These are phyloP conservation scores for Magnusiomyces fungicola DNA, from an alignment of 1,139 yeast species.

Conservation along the genomic window DNA sequence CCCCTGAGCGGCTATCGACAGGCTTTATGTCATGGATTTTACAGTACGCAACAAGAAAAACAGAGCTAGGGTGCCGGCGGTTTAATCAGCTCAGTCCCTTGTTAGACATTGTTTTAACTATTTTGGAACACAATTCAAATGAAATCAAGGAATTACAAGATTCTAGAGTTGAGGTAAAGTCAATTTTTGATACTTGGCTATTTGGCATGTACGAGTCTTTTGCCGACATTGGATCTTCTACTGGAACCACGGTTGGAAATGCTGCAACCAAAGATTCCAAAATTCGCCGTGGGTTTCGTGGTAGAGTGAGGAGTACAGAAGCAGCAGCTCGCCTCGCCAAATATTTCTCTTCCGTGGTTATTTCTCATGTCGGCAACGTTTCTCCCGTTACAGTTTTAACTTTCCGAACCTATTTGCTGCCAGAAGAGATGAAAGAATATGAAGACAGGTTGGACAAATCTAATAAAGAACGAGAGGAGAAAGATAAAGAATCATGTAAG, in stretches of 20 bases:
- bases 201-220: not conserved
- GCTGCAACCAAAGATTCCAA: not conserved
- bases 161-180: not conserved
- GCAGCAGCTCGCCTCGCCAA: not conserved
- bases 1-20: not conserved
- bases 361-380: not conserved
- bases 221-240: not conserved
- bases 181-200: not conserved
- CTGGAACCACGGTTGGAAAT: not conserved
- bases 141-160: not conserved
- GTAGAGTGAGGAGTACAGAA: not conserved
- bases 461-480: no score
- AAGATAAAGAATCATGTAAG: no score
- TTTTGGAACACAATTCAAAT: slow-evolving; percentile 1
- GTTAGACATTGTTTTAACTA: not conserved
- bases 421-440: not conserved
- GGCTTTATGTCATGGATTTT: slow-evolving; percentile 1
- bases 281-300: not conserved
- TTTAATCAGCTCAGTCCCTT: not conserved
- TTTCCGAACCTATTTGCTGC: not conserved
- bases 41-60: not conserved
- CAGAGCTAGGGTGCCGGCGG: not conserved
- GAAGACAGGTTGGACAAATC: not conserved
- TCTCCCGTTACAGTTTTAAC: not conserved
- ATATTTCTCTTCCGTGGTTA: not conserved